Evolutionary conservation across 345 rosid genomes (phyloP).

Genomic region (Acer saccharum): DNA sequence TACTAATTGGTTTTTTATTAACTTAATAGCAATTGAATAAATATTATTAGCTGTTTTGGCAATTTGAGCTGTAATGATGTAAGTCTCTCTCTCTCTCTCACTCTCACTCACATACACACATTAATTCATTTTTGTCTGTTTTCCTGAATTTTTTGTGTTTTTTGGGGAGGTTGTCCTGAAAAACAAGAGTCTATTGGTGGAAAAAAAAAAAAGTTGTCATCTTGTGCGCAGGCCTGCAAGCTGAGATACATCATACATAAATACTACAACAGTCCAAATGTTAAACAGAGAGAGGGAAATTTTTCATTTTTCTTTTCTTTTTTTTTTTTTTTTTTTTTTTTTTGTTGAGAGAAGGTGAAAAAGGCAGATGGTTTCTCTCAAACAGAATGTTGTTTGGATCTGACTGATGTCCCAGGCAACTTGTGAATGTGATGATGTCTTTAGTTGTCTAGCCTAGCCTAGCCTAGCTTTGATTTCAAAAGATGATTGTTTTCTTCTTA

Average conservation of each 20-base stretch:
- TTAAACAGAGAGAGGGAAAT: conserved; percentile 9
- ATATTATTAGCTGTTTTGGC: conserved; percentile 19
- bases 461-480: background rate
- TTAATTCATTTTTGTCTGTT: conserved; percentile 31
- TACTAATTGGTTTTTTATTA: conserved; percentile 19
- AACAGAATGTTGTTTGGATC: conserved; percentile 26
- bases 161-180: conserved; percentile 11
- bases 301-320: too few relatives aligned
- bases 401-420: conserved; percentile 22
- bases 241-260: background rate
- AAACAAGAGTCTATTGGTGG: conserved; percentile 17
- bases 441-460: background rate
- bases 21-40: background rate
- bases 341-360: background rate
- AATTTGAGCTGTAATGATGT: conserved; percentile 19
- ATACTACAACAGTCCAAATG: conserved; percentile 17
- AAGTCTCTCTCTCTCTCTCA: background rate
- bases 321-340: too few relatives aligned
- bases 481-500: background rate
- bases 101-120: background rate
- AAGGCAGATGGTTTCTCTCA: conserved; percentile 8
- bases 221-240: conserved; percentile 22
- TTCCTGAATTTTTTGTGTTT: conserved; percentile 26
- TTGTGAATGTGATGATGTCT: conserved; percentile 1
- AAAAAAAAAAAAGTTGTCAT: conserved; percentile 21